These are phyloP conservation scores for Aspergillus sp. DNA, from an alignment of 2,329 filamentous ascomycete species.

Conservation along the genomic window DNA sequence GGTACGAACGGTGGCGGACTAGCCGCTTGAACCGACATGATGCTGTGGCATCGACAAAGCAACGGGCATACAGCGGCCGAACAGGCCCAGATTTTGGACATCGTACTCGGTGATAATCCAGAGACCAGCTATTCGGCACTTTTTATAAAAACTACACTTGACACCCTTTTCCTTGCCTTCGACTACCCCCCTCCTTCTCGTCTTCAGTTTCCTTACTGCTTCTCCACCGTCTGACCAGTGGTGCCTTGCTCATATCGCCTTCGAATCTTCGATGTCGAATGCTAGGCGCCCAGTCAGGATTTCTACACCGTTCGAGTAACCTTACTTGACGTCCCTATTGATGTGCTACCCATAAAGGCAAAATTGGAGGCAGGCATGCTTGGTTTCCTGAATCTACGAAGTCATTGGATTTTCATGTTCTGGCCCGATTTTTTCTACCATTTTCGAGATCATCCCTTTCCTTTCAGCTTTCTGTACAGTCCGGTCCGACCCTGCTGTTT, in stretches of 20 bases:
- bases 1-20: conserved; percentile 95
- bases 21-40: conserved; percentile 46
- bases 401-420: conserved; percentile 12
- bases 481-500: conserved; percentile 5
- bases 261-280: neutral
- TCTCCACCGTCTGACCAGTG: neutral
- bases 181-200: neutral
- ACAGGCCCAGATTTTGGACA: conserved; percentile 31
- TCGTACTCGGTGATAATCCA: conserved; percentile 15
- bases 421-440: conserved; percentile 13
- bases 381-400: conserved; percentile 5
- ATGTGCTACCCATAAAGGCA: neutral
- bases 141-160: conserved; percentile 4
- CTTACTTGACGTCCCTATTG: neutral
- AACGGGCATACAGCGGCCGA: conserved; percentile 34
- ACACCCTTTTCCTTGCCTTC: conserved; percentile 7
- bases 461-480: conserved; percentile 3
- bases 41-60: conserved; percentile 22
- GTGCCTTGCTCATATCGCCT: neutral
- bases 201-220: conserved; percentile 3
- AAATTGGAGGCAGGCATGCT: conserved; percentile 9
- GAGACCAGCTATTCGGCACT: neutral
- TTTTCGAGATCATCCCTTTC: conserved; percentile 11
- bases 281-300: neutral
- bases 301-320: neutral